Conservation (phyloP, 345 rosid genomes). For the Garcia nutans region DNA sequence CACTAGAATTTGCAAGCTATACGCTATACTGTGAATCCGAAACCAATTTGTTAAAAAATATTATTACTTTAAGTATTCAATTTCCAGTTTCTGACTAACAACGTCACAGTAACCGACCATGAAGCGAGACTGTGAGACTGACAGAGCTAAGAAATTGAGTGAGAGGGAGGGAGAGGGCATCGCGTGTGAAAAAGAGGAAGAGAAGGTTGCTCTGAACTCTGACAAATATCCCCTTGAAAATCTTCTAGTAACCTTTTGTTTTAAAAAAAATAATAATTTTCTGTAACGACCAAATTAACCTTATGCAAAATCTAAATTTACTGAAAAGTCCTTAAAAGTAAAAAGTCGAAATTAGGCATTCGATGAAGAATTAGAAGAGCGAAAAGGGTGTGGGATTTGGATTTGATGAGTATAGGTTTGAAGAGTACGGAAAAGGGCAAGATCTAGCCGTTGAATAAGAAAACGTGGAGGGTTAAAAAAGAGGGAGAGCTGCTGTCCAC, state of each 20-base stretch:
- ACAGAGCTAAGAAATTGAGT: neutral
- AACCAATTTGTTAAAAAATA: neutral
- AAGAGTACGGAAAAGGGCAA: conserved; percentile 17
- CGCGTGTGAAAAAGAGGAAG: neutral
- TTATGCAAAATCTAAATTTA: neutral
- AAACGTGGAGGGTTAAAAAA: conserved; percentile 45
- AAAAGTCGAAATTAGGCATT: conserved; percentile 19
- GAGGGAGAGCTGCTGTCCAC: conserved; percentile 42
- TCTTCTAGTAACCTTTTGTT: conserved; percentile 16
- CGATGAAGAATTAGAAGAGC: neutral
- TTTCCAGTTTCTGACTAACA: neutral
- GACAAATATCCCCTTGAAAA: conserved; percentile 39
- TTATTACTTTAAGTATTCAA: neutral
- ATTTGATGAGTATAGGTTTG: neutral
- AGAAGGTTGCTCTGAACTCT: conserved; percentile 22
- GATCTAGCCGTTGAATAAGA: conserved; percentile 28
- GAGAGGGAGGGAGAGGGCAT: neutral
- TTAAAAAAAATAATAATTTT: too few relatives aligned
- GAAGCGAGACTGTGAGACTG: too few relatives aligned
- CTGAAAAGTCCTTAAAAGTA: neutral
- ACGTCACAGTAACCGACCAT: neutral
- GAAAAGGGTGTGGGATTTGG: neutral
- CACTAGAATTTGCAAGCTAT: neutral
- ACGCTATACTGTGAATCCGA: neutral
- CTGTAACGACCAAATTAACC: conserved; percentile 28